Percentiles rank a stretch among this genome's conserved stretches.
These are phyloP conservation scores for Syzygium malaccense DNA, from an alignment of 441 rosid genomes.

Conservation along the genomic window DNA sequence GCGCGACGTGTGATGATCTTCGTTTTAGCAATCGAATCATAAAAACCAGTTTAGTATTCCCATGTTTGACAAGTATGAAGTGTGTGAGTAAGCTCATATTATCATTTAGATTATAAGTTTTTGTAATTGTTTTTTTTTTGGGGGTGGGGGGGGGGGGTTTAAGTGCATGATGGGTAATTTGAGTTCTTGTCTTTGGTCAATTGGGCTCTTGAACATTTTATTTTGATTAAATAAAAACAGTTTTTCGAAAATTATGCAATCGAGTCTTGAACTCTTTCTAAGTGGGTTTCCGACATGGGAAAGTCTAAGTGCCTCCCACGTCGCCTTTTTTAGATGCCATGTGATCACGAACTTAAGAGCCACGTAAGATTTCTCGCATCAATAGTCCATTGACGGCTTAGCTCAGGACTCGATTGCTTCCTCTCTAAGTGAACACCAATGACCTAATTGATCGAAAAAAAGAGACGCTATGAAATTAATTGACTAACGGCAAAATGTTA, in stretches of 20 bases:
- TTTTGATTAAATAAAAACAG: neutral
- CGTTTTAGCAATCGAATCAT: neutral
- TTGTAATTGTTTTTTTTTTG: neutral
- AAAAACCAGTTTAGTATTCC: neutral
- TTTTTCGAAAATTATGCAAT: neutral
- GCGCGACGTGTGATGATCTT: neutral
- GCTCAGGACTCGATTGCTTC: no score
- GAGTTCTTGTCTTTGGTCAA: neutral
- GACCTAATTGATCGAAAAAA: no score
- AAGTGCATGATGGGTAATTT: neutral
- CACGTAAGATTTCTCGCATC: neutral
- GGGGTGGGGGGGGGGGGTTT: neutral
- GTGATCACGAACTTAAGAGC: neutral
- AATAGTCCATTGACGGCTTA: rapidly evolving
- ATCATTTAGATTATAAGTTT: neutral
- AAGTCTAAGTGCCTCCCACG: neutral
- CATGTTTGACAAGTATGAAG: neutral
- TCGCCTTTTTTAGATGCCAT: neutral
- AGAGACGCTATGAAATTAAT: no score
- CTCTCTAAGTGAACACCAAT: no score
- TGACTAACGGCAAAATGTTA: neutral
- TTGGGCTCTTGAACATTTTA: neutral
- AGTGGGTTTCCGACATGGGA: neutral
- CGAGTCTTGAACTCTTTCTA: neutral
- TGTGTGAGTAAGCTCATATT: neutral